Evolutionary conservation across 805 yeast species (phyloP).

Genomic region (Candida railenensis): DNA sequence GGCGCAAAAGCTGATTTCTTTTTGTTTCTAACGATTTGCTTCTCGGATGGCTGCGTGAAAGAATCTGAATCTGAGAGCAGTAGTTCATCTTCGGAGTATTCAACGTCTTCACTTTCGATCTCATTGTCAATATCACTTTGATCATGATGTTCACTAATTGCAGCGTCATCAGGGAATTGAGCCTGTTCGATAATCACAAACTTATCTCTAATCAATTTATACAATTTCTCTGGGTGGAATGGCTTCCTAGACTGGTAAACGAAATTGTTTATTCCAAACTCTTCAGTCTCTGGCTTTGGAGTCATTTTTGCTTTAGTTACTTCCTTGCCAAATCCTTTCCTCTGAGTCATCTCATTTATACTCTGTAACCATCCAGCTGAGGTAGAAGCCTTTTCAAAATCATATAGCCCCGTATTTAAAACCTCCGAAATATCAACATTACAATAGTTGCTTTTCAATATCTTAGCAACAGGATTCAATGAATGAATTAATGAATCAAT

Average conservation of each 20-base stretch:
- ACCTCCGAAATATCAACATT: slow-evolving; percentile 34
- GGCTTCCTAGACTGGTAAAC: slow-evolving; percentile 42
- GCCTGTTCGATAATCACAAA: slow-evolving; percentile 26
- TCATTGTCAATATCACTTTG: slow-evolving; percentile 17
- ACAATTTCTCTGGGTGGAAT: slow-evolving; percentile 45
- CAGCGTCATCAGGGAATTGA: slow-evolving; percentile 16
- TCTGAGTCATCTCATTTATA: slow-evolving; percentile 33
- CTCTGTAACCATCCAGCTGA: slow-evolving; percentile 48
- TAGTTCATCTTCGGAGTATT: slow-evolving; percentile 11
- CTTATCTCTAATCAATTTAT: slow-evolving; percentile 33
- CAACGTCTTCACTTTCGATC: slow-evolving; percentile 9
- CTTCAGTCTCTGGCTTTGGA: slow-evolving; percentile 47
- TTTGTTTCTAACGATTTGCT: slow-evolving; percentile 30
- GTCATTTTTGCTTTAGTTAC: slow-evolving; percentile 16
- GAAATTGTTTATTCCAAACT: slow-evolving; percentile 45
- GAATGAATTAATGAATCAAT: slow-evolving; percentile 31
- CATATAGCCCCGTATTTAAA: slow-evolving; percentile 34
- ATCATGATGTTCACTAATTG: slow-evolving; percentile 12
- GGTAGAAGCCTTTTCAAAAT: slow-evolving; percentile 41
- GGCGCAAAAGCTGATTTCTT: slow-evolving; percentile 34
- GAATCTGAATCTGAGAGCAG: slow-evolving; percentile 9
- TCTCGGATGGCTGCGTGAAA: slow-evolving; percentile 17
- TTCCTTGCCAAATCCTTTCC: slow-evolving; percentile 29
- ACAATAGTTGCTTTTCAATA: slow-evolving; percentile 34
- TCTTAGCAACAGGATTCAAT: slow-evolving; percentile 44